Conservation (phyloP, 257 asterid species). For the Thymus mandschuricus region DNA sequence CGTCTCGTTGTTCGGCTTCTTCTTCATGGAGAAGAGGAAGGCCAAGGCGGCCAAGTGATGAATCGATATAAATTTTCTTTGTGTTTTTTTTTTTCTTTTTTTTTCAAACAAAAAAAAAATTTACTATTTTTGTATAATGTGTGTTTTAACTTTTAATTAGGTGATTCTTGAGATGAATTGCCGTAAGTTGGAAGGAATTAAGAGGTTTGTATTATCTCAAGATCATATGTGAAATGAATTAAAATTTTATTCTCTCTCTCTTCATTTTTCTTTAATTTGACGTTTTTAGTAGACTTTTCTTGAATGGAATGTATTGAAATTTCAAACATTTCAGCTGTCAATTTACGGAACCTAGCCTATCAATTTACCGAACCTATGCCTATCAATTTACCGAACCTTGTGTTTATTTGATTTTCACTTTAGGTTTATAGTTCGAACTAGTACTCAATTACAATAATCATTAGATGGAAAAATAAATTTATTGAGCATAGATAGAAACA, state of each 20-base stretch:
- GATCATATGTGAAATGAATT: not conserved
- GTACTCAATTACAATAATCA: too few relatives aligned
- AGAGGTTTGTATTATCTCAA: not conserved
- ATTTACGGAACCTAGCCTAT: too few relatives aligned
- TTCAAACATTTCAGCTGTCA: not conserved
- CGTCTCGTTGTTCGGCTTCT: slow-evolving; percentile 65
- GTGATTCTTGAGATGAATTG: too few relatives aligned
- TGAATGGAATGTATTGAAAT: not conserved
- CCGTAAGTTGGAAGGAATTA: not conserved
- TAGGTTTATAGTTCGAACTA: too few relatives aligned
- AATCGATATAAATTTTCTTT: not conserved
- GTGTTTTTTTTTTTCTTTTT: not conserved
- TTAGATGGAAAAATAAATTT: too few relatives aligned
- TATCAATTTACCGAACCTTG: too few relatives aligned
- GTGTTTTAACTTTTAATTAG: not conserved
- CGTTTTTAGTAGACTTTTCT: not conserved
- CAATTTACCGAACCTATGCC: too few relatives aligned
- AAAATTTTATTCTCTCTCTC: not conserved
- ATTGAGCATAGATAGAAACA: too few relatives aligned
- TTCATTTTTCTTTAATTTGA: not conserved
- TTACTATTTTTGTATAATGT: not conserved
- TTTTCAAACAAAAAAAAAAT: not conserved
- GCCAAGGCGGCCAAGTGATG: slow-evolving; percentile 16
- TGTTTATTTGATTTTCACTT: too few relatives aligned
- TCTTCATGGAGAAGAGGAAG: slow-evolving; percentile 64